These are phyloP conservation scores for Lojkania enalia DNA, from an alignment of 2,329 filamentous ascomycete species.

Conservation along the genomic window DNA sequence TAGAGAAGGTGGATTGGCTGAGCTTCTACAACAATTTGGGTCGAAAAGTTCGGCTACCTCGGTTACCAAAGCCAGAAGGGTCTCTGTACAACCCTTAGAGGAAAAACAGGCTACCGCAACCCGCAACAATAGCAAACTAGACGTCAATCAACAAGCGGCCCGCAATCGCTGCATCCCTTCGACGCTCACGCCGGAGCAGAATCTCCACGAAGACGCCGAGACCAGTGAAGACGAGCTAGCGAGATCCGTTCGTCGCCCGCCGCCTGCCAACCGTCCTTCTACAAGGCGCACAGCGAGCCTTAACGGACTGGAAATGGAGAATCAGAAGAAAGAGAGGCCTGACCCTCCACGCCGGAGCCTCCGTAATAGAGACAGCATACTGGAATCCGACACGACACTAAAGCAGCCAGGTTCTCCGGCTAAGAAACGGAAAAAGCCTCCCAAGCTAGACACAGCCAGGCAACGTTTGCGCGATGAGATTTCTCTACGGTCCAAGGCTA, in stretches of 20 bases:
- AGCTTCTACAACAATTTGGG: slow-evolving; percentile 37
- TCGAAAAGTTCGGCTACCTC: slow-evolving; percentile 35
- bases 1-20: slow-evolving; percentile 22
- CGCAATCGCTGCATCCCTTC: neutral
- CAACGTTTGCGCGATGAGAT: slow-evolving; percentile 48
- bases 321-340: slow-evolving; percentile 18
- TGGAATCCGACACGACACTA: slow-evolving; percentile 36
- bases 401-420: slow-evolving; percentile 4
- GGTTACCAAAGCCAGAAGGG: slow-evolving; percentile 32
- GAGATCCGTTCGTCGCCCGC: slow-evolving; percentile 3
- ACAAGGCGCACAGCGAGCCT: slow-evolving; percentile 4
- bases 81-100: slow-evolving; percentile 14
- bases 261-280: neutral
- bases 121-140: neutral
- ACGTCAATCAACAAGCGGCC: neutral
- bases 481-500: slow-evolving; percentile 46
- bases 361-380: slow-evolving; percentile 31
- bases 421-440: slow-evolving; percentile 1
- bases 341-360: slow-evolving; percentile 25
- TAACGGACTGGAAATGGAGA: slow-evolving; percentile 41
- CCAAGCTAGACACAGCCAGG: slow-evolving; percentile 45
- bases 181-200: neutral
- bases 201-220: neutral
- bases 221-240: slow-evolving; percentile 32
- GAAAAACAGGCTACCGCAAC: too few relatives aligned